Conservation (phyloP, 225 moss, liverwort and hornwort genomes). For the Rhytidiadelphus loreus region DNA sequence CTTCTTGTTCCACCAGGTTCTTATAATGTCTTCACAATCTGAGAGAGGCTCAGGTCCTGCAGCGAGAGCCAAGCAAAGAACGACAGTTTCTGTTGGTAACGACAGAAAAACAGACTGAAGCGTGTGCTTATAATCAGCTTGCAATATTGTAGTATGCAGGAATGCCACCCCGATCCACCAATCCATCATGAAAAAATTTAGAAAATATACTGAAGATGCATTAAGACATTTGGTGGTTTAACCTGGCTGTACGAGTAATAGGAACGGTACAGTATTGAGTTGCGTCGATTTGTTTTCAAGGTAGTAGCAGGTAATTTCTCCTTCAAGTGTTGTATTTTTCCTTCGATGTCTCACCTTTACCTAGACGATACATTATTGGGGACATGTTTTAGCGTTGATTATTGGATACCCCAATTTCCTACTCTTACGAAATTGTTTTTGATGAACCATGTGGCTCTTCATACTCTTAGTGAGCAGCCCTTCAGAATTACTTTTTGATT, state of each 20-base stretch:
- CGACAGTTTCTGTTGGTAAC: neutral
- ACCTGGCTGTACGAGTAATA: conserved; percentile 9
- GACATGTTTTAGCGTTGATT: neutral
- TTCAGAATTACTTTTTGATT: neutral
- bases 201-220: neutral
- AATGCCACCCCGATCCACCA: neutral
- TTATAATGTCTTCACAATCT: conserved; percentile 45
- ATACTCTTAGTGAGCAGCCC: neutral
- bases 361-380: conserved; percentile 6
- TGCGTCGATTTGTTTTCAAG: conserved; percentile 25
- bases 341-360: neutral
- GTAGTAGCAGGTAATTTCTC: neutral
- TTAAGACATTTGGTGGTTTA: conserved; percentile 1
- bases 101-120: conserved; percentile 18
- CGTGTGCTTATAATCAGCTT: neutral
- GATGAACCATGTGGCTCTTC: neutral
- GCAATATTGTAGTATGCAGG: neutral
- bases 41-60: conserved; percentile 34
- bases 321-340: neutral
- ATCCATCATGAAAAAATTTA: neutral
- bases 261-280: conserved; percentile 11
- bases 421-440: neutral
- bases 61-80: conserved; percentile 22
- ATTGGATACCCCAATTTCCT: neutral
- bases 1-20: conserved; percentile 25